A percentile compares a stretch with the other conserved stretches of the same genome.
phyloP scores from a whole-genome alignment of 495 filamentous ascomycete genomes.

The Penicillium alfredii region DNA sequence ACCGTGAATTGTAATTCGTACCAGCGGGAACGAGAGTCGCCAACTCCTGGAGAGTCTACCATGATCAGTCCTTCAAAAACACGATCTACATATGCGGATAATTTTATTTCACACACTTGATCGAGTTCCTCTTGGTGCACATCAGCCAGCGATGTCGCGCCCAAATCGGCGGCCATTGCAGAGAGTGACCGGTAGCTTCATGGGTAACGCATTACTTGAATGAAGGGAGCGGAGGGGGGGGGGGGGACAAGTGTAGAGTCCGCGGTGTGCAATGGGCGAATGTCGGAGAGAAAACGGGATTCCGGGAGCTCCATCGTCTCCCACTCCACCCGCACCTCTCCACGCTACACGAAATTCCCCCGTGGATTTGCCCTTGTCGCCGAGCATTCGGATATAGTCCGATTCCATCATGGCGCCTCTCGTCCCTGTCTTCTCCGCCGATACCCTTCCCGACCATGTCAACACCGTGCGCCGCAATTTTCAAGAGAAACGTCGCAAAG shows the following conservation, averaged over 20 bases:
- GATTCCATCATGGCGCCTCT: conserved; percentile 35
- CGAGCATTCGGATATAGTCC: neutral
- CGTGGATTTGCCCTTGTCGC: neutral
- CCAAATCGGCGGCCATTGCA: conserved; percentile 41
- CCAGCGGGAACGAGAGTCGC: conserved; percentile 19
- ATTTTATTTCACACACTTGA: conserved; percentile 57
- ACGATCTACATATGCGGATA: conserved; percentile 4
- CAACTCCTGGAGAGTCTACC: conserved; percentile 45
- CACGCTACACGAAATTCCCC: no score
- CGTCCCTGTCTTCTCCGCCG: conserved; percentile 35
- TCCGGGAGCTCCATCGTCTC: neutral
- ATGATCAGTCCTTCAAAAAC: conserved; percentile 5
- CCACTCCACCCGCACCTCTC: no score
- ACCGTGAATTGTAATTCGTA: conserved; percentile 3
- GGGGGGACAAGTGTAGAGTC: neutral
- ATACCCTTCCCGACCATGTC: conserved; percentile 37
- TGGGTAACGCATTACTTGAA: conserved; percentile 13
- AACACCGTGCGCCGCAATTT: conserved; percentile 38
- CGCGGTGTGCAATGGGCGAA: no score
- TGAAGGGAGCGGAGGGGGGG: neutral
- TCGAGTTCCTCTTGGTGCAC: conserved; percentile 58
- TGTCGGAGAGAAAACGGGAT: neutral
- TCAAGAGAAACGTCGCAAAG: conserved; percentile 40
- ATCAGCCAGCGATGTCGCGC: conserved; percentile 58
- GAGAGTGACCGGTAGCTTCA: conserved; percentile 6